These are phyloP conservation scores for Chalciporus piperatus DNA, from an alignment of 768 basidiomycete genomes.

Conservation along the genomic window DNA sequence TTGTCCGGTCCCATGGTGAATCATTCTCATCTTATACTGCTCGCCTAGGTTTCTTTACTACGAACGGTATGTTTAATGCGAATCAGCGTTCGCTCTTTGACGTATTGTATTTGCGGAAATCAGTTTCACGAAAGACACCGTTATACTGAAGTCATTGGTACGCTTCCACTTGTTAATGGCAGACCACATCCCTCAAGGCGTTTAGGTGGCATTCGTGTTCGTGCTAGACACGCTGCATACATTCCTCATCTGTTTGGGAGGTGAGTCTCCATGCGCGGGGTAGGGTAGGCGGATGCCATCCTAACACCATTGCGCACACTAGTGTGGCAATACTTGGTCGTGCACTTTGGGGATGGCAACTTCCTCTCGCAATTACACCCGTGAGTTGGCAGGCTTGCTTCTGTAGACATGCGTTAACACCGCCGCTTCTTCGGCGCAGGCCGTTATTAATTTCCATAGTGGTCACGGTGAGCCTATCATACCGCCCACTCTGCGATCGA, in stretches of 20 bases:
- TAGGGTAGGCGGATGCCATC: background rate
- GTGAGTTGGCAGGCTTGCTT: slow-evolving; percentile 14
- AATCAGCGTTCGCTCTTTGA: background rate
- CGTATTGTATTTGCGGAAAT: slow-evolving; percentile 2
- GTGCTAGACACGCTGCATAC: slow-evolving; percentile 17
- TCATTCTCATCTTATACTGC: background rate
- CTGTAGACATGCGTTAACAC: slow-evolving; percentile 5
- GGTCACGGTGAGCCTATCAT: slow-evolving; percentile 16
- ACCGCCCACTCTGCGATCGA: background rate
- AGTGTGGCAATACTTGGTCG: slow-evolving; percentile 25
- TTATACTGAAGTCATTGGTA: slow-evolving; percentile 17
- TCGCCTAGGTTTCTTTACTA: slow-evolving; percentile 25
- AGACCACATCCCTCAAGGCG: background rate
- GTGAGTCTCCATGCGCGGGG: slow-evolving; percentile 6
- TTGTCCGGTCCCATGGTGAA: background rate
- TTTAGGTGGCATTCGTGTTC: slow-evolving; percentile 23
- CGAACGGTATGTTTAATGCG: slow-evolving; percentile 16
- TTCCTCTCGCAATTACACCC: slow-evolving; percentile 16
- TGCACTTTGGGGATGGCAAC: slow-evolving; percentile 19
- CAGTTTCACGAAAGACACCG: slow-evolving; percentile 14
- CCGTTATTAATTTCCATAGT: slow-evolving; percentile 19
- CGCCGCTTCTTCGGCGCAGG: slow-evolving; percentile 2
- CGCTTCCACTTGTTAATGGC: background rate
- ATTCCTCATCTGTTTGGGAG: slow-evolving; percentile 15
- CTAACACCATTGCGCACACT: background rate